These are phyloP conservation scores for Kwoniella shivajii DNA, from an alignment of 1,284 basidiomycete genomes.

Conservation along the genomic window DNA sequence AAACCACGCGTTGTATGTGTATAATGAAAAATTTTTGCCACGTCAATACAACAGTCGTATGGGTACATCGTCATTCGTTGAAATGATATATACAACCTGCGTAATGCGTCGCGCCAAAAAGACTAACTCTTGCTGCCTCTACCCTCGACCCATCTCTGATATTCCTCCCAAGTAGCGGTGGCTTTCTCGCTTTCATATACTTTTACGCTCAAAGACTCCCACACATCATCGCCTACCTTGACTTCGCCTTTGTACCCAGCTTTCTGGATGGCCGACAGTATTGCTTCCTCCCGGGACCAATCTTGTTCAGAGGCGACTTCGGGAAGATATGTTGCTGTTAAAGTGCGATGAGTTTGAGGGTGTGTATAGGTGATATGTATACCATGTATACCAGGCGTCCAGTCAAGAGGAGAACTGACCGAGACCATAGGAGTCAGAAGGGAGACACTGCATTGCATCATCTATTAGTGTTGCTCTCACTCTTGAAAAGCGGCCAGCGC, in stretches of 20 bases:
- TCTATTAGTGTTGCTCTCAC: no score
- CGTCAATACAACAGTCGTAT: no score
- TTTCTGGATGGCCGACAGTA: constrained; percentile 89
- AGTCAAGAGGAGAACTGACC: constrained; percentile 81
- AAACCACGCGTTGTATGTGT: no score
- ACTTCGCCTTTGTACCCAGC: constrained; percentile 84
- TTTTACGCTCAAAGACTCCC: constrained; percentile 73
- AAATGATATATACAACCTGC: no score
- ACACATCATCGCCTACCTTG: constrained; percentile 65
- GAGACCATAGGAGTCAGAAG: constrained; percentile 91
- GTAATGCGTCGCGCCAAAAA: no score
- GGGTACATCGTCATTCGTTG: no score
- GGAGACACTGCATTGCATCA: constrained; percentile 65
- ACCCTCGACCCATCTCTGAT: constrained; percentile 65
- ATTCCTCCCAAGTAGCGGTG: constrained; percentile 74
- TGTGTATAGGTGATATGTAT: constrained; percentile 86
- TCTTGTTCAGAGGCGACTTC: constrained; percentile 90
- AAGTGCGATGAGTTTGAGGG: constrained; percentile 62
- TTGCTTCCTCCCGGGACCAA: constrained; percentile 85
- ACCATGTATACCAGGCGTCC: constrained; percentile 89
- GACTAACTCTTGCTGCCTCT: constrained; percentile 2
- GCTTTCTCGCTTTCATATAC: constrained; percentile 83
- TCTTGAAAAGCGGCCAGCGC: neutral
- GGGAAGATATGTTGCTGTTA: constrained; percentile 92
- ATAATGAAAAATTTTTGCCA: no score